Evolutionary conservation across 495 filamentous ascomycete species (phyloP).

Genomic region (Geopyxis carbonaria): DNA sequence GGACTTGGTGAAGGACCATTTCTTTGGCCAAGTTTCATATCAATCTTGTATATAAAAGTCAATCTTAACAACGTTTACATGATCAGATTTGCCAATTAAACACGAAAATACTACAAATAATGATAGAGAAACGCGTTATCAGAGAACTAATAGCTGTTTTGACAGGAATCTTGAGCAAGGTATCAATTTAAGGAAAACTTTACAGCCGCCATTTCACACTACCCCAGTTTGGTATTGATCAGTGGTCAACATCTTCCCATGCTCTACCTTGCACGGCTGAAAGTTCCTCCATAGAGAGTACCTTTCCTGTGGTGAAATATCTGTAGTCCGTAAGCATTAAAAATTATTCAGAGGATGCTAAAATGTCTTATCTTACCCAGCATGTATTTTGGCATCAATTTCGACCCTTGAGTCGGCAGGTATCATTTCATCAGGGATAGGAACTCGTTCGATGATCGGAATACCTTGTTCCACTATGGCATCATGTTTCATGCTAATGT

Average conservation of each 20-base stretch:
- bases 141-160: no score
- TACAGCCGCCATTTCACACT: no score
- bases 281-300: constrained; percentile 75
- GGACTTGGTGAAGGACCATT: no score
- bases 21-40: no score
- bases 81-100: no score
- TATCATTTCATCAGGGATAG: constrained; percentile 87
- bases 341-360: constrained; percentile 14
- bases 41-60: no score
- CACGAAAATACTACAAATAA: no score
- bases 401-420: constrained; percentile 90
- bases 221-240: no score
- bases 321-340: constrained; percentile 28
- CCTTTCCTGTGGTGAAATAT: constrained; percentile 77
- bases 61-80: no score
- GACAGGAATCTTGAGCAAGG: no score
- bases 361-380: constrained; percentile 48
- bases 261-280: constrained; percentile 69
- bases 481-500: constrained; percentile 99
- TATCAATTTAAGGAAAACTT: no score
- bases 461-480: constrained; percentile 94
- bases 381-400: constrained; percentile 97
- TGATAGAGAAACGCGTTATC: no score
- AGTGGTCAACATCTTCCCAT: constrained; percentile 40
- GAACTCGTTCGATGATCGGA: constrained; percentile 79